Percentiles rank a stretch among this genome's conserved stretches.
Conservation (phyloP, 257 asterid genomes). For the Craterostigma plantagineum region DNA sequence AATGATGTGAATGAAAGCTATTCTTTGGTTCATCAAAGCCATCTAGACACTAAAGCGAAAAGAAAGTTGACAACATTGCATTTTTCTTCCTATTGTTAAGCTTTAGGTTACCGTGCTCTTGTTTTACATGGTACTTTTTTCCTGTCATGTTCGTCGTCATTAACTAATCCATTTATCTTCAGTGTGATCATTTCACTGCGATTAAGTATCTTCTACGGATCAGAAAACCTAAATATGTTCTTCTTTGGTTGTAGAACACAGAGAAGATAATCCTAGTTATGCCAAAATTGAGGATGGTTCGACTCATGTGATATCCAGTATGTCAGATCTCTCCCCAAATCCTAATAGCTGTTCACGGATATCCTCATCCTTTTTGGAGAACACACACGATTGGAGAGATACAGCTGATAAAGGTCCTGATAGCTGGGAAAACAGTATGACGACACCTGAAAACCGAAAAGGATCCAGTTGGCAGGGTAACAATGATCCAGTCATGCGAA, state of each 20-base stretch:
- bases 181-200: conserved; percentile 2
- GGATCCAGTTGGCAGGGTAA: conserved; percentile 32
- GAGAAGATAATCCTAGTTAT: conserved; percentile 18
- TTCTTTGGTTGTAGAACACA: conserved; percentile 16
- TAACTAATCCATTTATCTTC: background rate
- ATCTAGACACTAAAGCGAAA: no score
- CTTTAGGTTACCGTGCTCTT: no score
- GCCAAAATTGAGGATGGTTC: conserved; percentile 18
- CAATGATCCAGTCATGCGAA: conserved; percentile 36
- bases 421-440: conserved; percentile 27
- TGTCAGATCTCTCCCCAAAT: conserved; percentile 21
- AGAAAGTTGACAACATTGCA: no score
- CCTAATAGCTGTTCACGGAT: conserved; percentile 40
- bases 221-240: background rate
- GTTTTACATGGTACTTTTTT: no score
- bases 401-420: conserved; percentile 22
- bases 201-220: background rate
- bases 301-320: conserved; percentile 16
- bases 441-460: conserved; percentile 20
- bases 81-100: no score
- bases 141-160: no score
- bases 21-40: no score
- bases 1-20: no score
- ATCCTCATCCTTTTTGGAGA: conserved; percentile 53
- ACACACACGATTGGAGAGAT: conserved; percentile 38